Base-by-base conservation (phyloP, 441 rosid species). In the Melastoma candidum region DNA sequence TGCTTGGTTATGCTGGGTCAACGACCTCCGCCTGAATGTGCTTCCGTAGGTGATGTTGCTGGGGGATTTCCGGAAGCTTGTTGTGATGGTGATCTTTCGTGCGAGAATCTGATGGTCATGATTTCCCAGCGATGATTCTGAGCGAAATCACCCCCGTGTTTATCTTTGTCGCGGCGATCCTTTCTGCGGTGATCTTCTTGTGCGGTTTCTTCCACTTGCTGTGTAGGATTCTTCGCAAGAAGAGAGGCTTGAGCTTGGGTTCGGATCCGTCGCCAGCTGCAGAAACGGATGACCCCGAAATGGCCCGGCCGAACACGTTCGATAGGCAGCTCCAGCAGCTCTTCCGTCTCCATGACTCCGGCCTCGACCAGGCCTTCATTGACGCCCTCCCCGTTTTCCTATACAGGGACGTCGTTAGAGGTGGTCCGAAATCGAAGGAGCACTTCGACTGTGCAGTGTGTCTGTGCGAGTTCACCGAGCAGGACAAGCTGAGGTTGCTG, bases 381-480 rank as follows among this genome's bases (percentile, higher is more conserved):
- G 85, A 80, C 63, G 79, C 90, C 12, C 81, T 83, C 12, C 86
- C 90, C 0, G 81, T 83, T 12, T 83, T 83, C 45, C 74, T 69
- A 52, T 78, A 80, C 56, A 61, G 55, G 44, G 86, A 83, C 39
- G 71, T 83, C 62, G 71, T 59, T 66, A 86, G 80, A 51, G 60
- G 67, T 45, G 73, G 22, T 17, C 22, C 22, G 22, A 17, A 17
- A 17, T 17, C 22, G 22, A 17, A 78, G 61, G 86, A 83, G 65
- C 86, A 85, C 1, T 83, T 83, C 60, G 84, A 83, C 58, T 83
- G 90, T 57, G 79, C 86, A 1, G 82, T 83, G 11, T 83, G 90
- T 63, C 80, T 83, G n/a, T 76, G 75, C 53, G 90, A 78, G 51
- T 83, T 78, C 75, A 57, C 75, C 0, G 84, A 74, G 7, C 73